Evolutionary conservation across 2,329 filamentous ascomycete species (phyloP), one percentile per base, ranked within the genome.

Genomic region (Trichoderma harzianum): DNA sequence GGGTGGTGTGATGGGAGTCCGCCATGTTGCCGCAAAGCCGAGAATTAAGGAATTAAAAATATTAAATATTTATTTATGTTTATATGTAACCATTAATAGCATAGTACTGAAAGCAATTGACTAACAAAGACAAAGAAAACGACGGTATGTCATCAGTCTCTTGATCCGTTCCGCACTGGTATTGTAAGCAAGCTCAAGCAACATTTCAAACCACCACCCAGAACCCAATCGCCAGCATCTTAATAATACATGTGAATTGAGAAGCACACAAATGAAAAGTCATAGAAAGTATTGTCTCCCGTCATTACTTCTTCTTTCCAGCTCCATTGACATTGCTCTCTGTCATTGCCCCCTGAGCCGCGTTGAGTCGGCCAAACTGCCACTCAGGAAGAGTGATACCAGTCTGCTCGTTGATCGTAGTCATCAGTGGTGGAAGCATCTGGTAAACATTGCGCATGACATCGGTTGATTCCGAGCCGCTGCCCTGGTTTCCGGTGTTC

Each of bases 391-490:
- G 89, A 1, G 87, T 86, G 77, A 97, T 94, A 0, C 93, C 93
- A 0, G 93, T 97, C 84, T 97, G 94, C 73, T 97, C 93, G 76
- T 96, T 91, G 77, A 97, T 95, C 0, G 94, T 97, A 11, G 88
- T 90, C 83, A 97, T 90, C 24, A 97, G 85, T 6, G 94, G 94
- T 43, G 94, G 94, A 73, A 97, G 84, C 79, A 90, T 92, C 85
- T 96, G 93, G 83, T 96, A 95, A 47, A 97, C 87, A 76, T 95
- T 95, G 75, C 93, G 86, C 82, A 96, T 91, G 1, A 79, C 76
- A 51, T 81, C 78, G 5, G 91, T 87, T 72, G 93, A 90, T 70
- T 87, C 83, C 55, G 81, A 79, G 30, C 81, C 82, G 55, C 78
- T 83, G n/a, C 81, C 83, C 24, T 79, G 78, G 18, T 79, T 78